A percentile compares a stretch with the other conserved stretches of the same genome.
These are phyloP conservation scores for Kwoniella shandongensis DNA, from an alignment of 768 basidiomycete species.

Conservation along the genomic window DNA sequence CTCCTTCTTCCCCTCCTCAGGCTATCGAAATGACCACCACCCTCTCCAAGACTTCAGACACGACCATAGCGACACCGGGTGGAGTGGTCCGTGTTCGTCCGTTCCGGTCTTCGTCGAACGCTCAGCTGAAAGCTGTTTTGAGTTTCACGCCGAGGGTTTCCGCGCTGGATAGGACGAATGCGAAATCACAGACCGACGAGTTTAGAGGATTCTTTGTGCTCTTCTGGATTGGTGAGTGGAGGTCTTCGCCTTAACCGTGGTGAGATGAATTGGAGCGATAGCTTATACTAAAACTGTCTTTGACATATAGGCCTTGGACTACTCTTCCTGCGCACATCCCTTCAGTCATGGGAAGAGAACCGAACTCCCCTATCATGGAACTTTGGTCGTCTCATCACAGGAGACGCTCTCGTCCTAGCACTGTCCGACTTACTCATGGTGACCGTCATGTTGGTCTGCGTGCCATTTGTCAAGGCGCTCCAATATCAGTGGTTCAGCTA, in stretches of 20 bases:
- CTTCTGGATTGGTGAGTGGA: constrained; percentile 66
- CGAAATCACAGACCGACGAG: constrained; percentile 71
- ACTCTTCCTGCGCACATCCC: constrained; percentile 66
- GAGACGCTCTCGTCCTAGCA: constrained; percentile 77
- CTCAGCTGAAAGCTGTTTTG: constrained; percentile 76
- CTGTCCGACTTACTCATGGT: constrained; percentile 82
- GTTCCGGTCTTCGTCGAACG: constrained; percentile 66
- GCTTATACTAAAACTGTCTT: background rate
- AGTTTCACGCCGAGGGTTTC: constrained; percentile 85
- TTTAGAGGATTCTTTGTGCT: constrained; percentile 94
- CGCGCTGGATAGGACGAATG: constrained; percentile 78
- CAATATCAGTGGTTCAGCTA: constrained; percentile 78
- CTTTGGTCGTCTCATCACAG: constrained; percentile 84
- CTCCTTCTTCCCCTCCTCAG: background rate
- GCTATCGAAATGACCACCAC: constrained; percentile 32
- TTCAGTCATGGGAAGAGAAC: constrained; percentile 63
- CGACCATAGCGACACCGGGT: constrained; percentile 31
- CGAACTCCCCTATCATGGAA: constrained; percentile 74
- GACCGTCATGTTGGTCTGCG: constrained; percentile 67
- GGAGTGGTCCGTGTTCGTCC: constrained; percentile 49
- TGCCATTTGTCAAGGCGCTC: constrained; percentile 77
- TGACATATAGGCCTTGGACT: constrained; percentile 67
- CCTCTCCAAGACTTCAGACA: constrained; percentile 27
- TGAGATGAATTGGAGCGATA: background rate
- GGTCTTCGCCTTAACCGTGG: too few relatives aligned